Conservation (phyloP, 1,284 basidiomycete genomes). For the Laetiporus sulphureus region DNA sequence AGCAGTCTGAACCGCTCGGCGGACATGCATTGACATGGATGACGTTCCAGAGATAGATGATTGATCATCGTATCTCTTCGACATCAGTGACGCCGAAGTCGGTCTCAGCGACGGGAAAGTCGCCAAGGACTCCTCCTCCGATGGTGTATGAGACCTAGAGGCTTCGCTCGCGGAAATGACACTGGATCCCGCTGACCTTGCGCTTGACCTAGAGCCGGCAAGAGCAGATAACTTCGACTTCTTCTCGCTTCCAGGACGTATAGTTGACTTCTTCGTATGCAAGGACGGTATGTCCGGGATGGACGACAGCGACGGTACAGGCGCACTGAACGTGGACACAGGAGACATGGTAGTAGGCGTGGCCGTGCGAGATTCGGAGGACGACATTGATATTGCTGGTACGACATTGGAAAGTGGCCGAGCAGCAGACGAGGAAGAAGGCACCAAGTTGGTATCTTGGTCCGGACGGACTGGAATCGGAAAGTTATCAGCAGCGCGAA, state of each 20-base stretch:
- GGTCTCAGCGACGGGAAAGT: conserved; percentile 66
- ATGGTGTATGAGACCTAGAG: conserved; percentile 40
- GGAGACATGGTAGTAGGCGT: conserved; percentile 32
- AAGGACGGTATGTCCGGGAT: conserved; percentile 47
- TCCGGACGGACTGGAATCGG: too few relatives aligned
- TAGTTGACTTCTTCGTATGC: conserved; percentile 13
- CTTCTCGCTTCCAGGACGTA: conserved; percentile 19
- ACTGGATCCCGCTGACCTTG: conserved; percentile 1
- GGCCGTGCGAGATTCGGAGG: conserved; percentile 39
- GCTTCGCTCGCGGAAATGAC: conserved; percentile 33
- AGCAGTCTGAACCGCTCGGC: conserved; percentile 52
- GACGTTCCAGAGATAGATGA: conserved; percentile 25
- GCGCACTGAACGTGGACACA: conserved; percentile 33
- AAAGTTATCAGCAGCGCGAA: too few relatives aligned
- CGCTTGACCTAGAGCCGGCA: conserved; percentile 45
- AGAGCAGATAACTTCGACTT: conserved; percentile 59
- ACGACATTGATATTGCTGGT: conserved; percentile 44
- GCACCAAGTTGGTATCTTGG: conserved; percentile 61
- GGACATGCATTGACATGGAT: conserved; percentile 49
- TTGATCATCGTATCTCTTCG: conserved; percentile 19
- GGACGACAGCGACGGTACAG: conserved; percentile 38
- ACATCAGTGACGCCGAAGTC: conserved; percentile 45
- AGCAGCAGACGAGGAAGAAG: conserved; percentile 65
- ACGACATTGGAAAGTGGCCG: conserved; percentile 58
- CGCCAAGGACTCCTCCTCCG: conserved; percentile 48